Evolutionary conservation across 179 eudicot species (phyloP), one percentile per base, ranked within the genome.

Genomic region (Drosera spatulata): DNA sequence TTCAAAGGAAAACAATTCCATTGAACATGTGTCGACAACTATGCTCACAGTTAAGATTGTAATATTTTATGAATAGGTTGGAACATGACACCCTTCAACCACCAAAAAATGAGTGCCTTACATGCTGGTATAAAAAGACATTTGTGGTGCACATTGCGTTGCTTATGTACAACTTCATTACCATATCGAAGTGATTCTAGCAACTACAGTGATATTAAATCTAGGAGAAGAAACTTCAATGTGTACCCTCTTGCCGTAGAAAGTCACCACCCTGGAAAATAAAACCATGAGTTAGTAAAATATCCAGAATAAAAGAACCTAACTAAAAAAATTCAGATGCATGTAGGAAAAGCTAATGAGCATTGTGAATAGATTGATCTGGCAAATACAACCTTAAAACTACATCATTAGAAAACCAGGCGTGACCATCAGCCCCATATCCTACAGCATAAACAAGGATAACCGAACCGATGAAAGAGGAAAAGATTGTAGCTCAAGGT

Each of bases 371-470:
- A 4, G 13, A 65, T 58, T 62, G 75, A 76, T 71, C 68, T 62
- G 39, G 73, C 78, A 76, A 81, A 71, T 48, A 86, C 84, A 90
- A 85, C 96, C 96, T 83, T 77, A 83, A 80, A 85, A 83, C 87
- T 86, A 83, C 66, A 85, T 88, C 85, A 89, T 77, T 82, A 88
- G 89, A 87, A 80, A 86, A 80, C 80, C 95, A 82, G 85, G 81
- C 67, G 79, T 74, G 95, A 76, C 73, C 87, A 77, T 77, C 94
- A 76, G 76, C 91, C 94, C 95, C 87, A 88, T 85, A 69, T 82
- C 95, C 86, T 82, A 94, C 91, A 83, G 85, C 81, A 87, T 87
- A 85, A 79, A 90, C 79, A 91, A 75, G 79, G 95, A 83, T 69
- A 86, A 68, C 87, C 67, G 33, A 83, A 74, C 53, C 73, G 80